phyloP scores from a whole-genome alignment of 2,329 filamentous ascomycete species.

The Talaromyces sp. region DNA sequence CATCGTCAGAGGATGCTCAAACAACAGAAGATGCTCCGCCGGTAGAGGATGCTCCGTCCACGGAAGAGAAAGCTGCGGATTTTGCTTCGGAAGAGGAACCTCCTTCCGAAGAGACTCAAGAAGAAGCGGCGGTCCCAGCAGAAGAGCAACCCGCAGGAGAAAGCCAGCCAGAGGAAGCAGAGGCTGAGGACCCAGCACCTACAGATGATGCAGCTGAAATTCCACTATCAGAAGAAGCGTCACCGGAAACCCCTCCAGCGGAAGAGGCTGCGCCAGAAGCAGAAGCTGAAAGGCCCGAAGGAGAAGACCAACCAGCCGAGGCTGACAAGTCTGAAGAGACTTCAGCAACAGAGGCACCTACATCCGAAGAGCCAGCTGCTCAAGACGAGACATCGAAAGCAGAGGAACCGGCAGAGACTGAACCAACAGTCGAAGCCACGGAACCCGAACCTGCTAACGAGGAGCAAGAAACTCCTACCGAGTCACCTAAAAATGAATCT shows the following conservation, averaged over 20 bases:
- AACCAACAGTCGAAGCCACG: not conserved
- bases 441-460: not conserved
- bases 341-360: constrained; percentile 20
- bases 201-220: not conserved
- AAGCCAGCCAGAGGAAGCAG: not conserved
- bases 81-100: not conserved
- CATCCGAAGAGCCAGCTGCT: constrained; percentile 20
- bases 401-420: not conserved
- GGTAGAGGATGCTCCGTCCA: constrained; percentile 21
- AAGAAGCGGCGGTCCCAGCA: not conserved
- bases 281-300: constrained; percentile 12
- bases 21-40: not conserved
- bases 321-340: constrained; percentile 21
- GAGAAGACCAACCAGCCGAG: constrained; percentile 16
- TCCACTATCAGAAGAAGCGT: not conserved
- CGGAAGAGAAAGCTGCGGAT: constrained; percentile 18
- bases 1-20: not conserved
- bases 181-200: not conserved
- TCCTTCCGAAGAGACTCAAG: not conserved
- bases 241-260: constrained; percentile 7
- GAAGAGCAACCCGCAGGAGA: not conserved
- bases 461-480: not conserved
- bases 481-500: not conserved
- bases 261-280: constrained; percentile 19
- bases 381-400: constrained; percentile 4